phyloP scores from a whole-genome alignment of 2,329 filamentous ascomycete genomes.

The Apiospora kogelbergensis region DNA sequence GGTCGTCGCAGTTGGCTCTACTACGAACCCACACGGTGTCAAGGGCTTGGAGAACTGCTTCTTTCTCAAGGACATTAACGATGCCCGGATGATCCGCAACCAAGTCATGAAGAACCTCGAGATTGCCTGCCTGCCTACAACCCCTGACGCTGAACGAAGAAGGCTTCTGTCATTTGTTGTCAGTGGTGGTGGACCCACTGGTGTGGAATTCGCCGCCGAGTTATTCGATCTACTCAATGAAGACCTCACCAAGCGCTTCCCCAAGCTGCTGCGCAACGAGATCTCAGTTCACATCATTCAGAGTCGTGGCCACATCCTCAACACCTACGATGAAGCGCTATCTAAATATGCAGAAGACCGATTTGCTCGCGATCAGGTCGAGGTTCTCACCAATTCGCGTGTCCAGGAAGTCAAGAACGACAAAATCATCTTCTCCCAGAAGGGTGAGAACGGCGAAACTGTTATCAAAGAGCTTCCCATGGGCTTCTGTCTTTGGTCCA shows the following conservation, averaged over 20 bases:
- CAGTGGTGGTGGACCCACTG: conserved; percentile 91
- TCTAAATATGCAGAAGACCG: conserved; percentile 89
- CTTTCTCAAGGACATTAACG: conserved; percentile 93
- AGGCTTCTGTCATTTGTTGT: conserved; percentile 93
- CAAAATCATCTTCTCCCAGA: conserved; percentile 86
- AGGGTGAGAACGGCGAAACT: conserved; percentile 67
- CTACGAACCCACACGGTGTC: conserved; percentile 93
- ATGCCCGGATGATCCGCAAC: conserved; percentile 87
- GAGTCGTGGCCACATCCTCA: conserved; percentile 89
- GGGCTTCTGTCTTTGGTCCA: conserved; percentile 98
- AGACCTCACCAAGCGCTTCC: conserved; percentile 81
- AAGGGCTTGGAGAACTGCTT: conserved; percentile 91
- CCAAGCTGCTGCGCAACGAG: conserved; percentile 88
- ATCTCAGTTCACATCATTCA: conserved; percentile 98
- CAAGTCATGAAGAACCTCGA: conserved; percentile 88
- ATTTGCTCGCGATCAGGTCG: conserved; percentile 87
- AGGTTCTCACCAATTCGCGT: conserved; percentile 88
- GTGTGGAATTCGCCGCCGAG: conserved; percentile 96
- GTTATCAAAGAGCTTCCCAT: conserved; percentile 92
- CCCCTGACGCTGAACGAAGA: conserved; percentile 80
- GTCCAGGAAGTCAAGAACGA: conserved; percentile 86
- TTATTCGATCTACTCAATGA: conserved; percentile 96
- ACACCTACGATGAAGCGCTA: conserved; percentile 95
- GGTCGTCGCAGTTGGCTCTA: conserved; percentile 86
- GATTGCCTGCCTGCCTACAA: conserved; percentile 88